phyloP scores from a whole-genome alignment of 1,284 basidiomycete genomes.

The Ceratobasidium theobromae region DNA sequence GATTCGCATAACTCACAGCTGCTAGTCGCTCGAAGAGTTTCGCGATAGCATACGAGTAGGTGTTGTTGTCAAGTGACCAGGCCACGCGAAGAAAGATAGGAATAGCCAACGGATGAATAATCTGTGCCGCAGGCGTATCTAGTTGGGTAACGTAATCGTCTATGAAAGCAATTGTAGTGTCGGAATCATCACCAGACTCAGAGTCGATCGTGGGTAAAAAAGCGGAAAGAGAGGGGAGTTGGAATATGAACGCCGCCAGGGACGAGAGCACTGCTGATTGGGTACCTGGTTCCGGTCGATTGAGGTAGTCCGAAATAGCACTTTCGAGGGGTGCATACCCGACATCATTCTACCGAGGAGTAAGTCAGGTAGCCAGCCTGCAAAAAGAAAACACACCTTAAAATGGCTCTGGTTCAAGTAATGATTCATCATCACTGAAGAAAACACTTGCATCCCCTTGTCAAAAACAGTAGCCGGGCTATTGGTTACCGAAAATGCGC shows the following conservation, averaged over 20 bases:
- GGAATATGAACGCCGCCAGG: constrained; percentile 23
- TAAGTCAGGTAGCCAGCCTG: not conserved
- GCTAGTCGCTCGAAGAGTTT: constrained; percentile 64
- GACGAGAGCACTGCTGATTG: constrained; percentile 1
- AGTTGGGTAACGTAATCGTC: constrained; percentile 33
- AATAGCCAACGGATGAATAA: constrained; percentile 34
- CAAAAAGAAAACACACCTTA: constrained; percentile 51
- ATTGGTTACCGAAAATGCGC: constrained; percentile 44
- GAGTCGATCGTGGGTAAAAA: constrained; percentile 16
- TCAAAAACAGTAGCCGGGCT: constrained; percentile 49
- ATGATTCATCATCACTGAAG: constrained; percentile 62
- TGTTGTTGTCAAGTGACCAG: constrained; percentile 13
- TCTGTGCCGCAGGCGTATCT: constrained; percentile 27
- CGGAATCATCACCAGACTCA: not conserved
- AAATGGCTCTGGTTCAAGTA: constrained; percentile 63
- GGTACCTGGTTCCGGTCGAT: constrained; percentile 1
- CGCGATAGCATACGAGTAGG: constrained; percentile 49
- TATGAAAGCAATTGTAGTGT: not conserved
- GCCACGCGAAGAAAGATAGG: constrained; percentile 34
- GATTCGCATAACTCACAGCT: constrained; percentile 62
- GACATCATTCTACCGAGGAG: constrained; percentile 54
- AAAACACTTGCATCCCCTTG: constrained; percentile 58
- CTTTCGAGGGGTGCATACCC: constrained; percentile 63
- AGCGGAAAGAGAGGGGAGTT: constrained; percentile 21
- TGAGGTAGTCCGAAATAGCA: constrained; percentile 8